A percentile compares a stretch with the other conserved stretches of the same genome.
These are phyloP conservation scores for Oryza rufipogon DNA, from an alignment of 176 grass and related monocot genomes.

Conservation along the genomic window DNA sequence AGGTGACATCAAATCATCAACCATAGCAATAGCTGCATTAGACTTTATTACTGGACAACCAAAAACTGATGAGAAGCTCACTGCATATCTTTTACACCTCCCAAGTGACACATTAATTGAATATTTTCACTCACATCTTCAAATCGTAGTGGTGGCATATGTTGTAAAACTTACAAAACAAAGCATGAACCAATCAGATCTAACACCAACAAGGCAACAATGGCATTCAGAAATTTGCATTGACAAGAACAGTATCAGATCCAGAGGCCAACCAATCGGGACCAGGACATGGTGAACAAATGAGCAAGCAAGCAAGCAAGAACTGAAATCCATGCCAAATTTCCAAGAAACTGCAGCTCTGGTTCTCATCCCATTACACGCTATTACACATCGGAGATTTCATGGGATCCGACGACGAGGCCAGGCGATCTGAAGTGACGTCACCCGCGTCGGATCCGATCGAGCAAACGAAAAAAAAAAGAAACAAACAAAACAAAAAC, in stretches of 20 bases:
- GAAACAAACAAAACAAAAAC: background rate
- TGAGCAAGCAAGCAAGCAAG: background rate
- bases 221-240: background rate
- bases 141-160: background rate
- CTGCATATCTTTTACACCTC: background rate
- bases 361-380: slow-evolving; percentile 1
- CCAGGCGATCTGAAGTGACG: background rate
- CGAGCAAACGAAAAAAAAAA: background rate
- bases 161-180: background rate
- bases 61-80: background rate
- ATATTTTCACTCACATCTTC: no score
- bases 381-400: background rate
- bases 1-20: no score
- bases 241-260: background rate
- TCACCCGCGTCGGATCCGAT: background rate
- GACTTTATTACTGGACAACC: background rate
- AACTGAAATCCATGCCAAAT: background rate
- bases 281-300: background rate
- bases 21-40: background rate
- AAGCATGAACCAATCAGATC: background rate
- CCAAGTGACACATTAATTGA: no score
- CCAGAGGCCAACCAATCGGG: background rate
- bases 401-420: background rate
- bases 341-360: background rate
- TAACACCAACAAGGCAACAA: background rate